Evolutionary conservation across 1,139 yeast genomes (phyloP).

Genomic region (Yamadazyma conglobata): DNA sequence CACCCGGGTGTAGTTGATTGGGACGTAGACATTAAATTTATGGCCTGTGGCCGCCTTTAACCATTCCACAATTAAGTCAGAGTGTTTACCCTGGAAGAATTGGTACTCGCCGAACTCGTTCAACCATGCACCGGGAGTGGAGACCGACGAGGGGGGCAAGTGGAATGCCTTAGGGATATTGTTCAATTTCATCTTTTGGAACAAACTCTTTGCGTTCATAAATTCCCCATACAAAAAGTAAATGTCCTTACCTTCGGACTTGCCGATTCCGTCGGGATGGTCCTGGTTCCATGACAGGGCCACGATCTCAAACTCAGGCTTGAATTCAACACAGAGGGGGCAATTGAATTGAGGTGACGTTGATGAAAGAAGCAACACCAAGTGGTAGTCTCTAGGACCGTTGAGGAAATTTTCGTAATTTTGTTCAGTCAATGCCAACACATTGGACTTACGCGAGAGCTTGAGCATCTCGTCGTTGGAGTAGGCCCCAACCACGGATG

Average conservation of each 20-base stretch:
- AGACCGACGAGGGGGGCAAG: slow-evolving; percentile 53
- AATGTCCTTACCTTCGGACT: slow-evolving; percentile 35
- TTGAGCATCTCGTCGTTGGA: slow-evolving; percentile 25
- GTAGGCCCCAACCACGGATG: slow-evolving; percentile 25
- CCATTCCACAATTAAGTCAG: slow-evolving; percentile 37
- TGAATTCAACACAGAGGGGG: slow-evolving; percentile 65
- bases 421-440: slow-evolving; percentile 48
- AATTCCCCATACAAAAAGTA: slow-evolving; percentile 78
- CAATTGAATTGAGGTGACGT: slow-evolving; percentile 73
- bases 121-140: slow-evolving; percentile 25
- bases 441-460: slow-evolving; percentile 20
- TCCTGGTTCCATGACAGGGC: slow-evolving; percentile 58
- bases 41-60: slow-evolving; percentile 40
- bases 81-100: slow-evolving; percentile 54
- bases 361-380: slow-evolving; percentile 71
- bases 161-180: slow-evolving; percentile 78
- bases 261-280: slow-evolving; percentile 35
- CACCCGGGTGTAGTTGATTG: slow-evolving; percentile 53
- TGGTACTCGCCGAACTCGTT: slow-evolving; percentile 44
- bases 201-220: slow-evolving; percentile 50
- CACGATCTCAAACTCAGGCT: slow-evolving; percentile 57
- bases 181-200: slow-evolving; percentile 54
- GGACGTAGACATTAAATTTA: slow-evolving; percentile 48
- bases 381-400: slow-evolving; percentile 69
- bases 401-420: slow-evolving; percentile 57